A percentile compares a stretch with the other conserved stretches of the same genome.
These are phyloP conservation scores for Lactifluus pinguis DNA, from an alignment of 768 basidiomycete genomes.

Conservation along the genomic window DNA sequence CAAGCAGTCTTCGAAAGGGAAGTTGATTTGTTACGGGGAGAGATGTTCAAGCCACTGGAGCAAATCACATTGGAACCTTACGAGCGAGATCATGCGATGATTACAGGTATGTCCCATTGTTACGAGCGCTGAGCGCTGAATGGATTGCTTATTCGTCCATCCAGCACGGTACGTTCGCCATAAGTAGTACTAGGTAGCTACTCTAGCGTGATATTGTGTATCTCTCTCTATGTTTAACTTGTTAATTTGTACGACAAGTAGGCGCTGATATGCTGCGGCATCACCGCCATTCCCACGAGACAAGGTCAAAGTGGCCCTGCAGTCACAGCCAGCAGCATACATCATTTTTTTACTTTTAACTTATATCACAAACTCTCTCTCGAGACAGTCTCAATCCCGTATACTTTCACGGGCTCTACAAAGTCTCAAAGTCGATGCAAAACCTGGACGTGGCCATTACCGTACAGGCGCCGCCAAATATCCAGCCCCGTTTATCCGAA, in stretches of 20 bases:
- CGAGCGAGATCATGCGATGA: constrained; percentile 87
- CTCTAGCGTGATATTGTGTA: constrained; percentile 8
- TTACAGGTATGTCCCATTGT: constrained; percentile 47
- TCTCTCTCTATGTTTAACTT: constrained; percentile 14
- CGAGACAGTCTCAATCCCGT: not conserved
- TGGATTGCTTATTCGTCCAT: not conserved
- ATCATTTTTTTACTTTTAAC: no score
- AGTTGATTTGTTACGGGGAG: constrained; percentile 67
- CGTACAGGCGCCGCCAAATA: constrained; percentile 50
- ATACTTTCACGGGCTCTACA: not conserved
- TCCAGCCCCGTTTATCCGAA: constrained; percentile 42
- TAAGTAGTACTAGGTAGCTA: constrained; percentile 20
- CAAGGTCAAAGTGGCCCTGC: no score
- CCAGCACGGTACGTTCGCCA: constrained; percentile 43
- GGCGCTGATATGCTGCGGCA: no score
- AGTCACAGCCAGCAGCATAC: no score
- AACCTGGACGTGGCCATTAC: constrained; percentile 61
- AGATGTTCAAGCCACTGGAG: constrained; percentile 86
- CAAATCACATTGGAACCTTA: constrained; percentile 94
- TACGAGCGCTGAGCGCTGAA: not conserved
- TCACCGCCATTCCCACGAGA: no score
- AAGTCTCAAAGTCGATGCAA: constrained; percentile 39
- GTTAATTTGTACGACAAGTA: not conserved
- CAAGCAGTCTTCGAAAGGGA: constrained; percentile 85
- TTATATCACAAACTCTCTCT: not conserved